These are phyloP conservation scores for Aspergillus cavernicola DNA, from an alignment of 495 filamentous ascomycete species.

Conservation along the genomic window DNA sequence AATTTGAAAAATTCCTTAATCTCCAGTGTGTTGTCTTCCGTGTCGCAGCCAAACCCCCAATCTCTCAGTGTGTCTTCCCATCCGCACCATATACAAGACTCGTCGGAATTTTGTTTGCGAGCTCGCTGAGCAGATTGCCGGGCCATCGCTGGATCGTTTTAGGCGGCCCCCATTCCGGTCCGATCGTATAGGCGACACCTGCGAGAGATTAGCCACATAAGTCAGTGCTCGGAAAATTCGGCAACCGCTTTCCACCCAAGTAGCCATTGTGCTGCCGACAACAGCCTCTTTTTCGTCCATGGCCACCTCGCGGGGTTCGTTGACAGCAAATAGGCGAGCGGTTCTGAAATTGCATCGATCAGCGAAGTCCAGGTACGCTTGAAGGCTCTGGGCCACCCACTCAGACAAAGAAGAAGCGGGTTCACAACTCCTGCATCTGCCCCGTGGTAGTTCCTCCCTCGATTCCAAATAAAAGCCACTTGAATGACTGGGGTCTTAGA, in stretches of 20 bases:
- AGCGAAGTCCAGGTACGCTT: too few species aligned
- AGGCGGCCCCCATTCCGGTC: constrained; percentile 42
- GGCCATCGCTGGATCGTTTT: constrained; percentile 61
- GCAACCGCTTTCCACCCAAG: constrained; percentile 18
- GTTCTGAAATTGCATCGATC: too few species aligned
- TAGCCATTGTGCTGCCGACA: constrained; percentile 5
- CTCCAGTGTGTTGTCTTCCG: constrained; percentile 35
- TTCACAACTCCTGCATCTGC: too few species aligned
- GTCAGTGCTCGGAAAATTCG: too few species aligned
- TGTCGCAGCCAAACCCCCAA: constrained; percentile 58
- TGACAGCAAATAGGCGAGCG: too few species aligned
- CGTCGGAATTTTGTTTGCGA: constrained; percentile 59
- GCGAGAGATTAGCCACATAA: too few species aligned
- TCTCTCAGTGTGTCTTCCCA: constrained; percentile 33
- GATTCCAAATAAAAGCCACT: too few species aligned
- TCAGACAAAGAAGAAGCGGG: too few species aligned
- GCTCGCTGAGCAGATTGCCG: constrained; percentile 47
- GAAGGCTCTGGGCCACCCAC: too few species aligned
- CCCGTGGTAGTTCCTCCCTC: too few species aligned
- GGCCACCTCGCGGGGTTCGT: too few species aligned
- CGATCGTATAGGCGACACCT: constrained; percentile 55
- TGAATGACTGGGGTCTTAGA: too few species aligned
- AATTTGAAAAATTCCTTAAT: constrained; percentile 60
- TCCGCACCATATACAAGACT: constrained; percentile 48
- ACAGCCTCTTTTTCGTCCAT: constrained; percentile 26